These are phyloP conservation scores for Aspergillus fumigatiaffinis DNA, from an alignment of 2,329 filamentous ascomycete species.

Conservation along the genomic window DNA sequence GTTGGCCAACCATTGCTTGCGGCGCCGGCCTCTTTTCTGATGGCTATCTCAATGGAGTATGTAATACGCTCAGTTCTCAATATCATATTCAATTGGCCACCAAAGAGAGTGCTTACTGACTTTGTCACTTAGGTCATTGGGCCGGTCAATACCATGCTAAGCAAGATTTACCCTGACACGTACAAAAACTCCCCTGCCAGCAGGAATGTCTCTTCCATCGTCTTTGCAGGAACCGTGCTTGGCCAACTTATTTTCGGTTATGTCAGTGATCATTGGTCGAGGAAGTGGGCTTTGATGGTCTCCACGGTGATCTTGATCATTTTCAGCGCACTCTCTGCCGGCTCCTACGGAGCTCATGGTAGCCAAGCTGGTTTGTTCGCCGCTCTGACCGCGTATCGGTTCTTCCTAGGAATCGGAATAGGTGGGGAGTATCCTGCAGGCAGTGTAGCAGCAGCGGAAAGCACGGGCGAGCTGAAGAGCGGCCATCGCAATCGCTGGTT, in stretches of 20 bases:
- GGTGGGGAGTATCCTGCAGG: slow-evolving; percentile 59
- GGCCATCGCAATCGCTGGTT: slow-evolving; percentile 89
- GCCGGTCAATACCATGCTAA: slow-evolving; percentile 75
- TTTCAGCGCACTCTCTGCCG: slow-evolving; percentile 76
- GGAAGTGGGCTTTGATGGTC: slow-evolving; percentile 73
- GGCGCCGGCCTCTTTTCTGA: slow-evolving; percentile 88
- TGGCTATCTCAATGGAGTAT: slow-evolving; percentile 83
- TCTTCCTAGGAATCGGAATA: slow-evolving; percentile 78
- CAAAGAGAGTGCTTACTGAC: not conserved
- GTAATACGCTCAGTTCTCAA: slow-evolving; percentile 13
- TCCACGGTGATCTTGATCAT: slow-evolving; percentile 81
- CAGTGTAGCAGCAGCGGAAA: slow-evolving; percentile 78
- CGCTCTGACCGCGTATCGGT: slow-evolving; percentile 75
- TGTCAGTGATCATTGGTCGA: slow-evolving; percentile 77
- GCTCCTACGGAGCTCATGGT: slow-evolving; percentile 70
- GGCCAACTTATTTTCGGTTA: slow-evolving; percentile 79
- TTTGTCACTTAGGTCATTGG: slow-evolving; percentile 64
- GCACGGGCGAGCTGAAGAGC: slow-evolving; percentile 72
- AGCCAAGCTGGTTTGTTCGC: slow-evolving; percentile 69
- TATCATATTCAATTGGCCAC: not conserved
- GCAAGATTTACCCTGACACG: slow-evolving; percentile 61
- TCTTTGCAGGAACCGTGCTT: slow-evolving; percentile 80
- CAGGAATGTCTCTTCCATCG: slow-evolving; percentile 74
- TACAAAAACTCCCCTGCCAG: slow-evolving; percentile 67
- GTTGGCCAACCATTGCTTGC: slow-evolving; percentile 77